These are phyloP conservation scores for Monosporascus ibericus DNA, from an alignment of 2,329 filamentous ascomycete genomes.

Conservation along the genomic window DNA sequence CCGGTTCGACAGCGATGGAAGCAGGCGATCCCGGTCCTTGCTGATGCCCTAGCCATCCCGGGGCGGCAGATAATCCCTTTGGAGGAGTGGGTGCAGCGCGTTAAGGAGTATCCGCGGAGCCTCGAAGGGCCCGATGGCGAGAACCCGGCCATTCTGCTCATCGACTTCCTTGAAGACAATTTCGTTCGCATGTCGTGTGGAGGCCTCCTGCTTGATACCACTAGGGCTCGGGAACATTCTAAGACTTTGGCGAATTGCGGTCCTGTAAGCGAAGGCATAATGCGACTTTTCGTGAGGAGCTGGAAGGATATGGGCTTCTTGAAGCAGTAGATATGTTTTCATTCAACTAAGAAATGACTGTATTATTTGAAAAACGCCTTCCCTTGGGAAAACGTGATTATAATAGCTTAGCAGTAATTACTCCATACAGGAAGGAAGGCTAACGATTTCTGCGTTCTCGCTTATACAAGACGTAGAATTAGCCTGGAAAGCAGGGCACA, in stretches of 20 bases:
- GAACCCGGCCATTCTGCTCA: constrained; percentile 18
- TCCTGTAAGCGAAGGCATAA: constrained; percentile 11
- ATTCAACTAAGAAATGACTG: too few relatives aligned
- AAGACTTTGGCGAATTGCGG: constrained; percentile 6
- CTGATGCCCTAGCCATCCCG: constrained; percentile 11
- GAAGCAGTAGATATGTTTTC: constrained; percentile 32
- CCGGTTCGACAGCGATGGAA: constrained; percentile 20
- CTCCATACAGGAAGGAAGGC: too few relatives aligned
- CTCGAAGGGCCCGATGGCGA: constrained; percentile 9
- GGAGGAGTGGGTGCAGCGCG: constrained; percentile 18
- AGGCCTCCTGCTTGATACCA: constrained; percentile 19
- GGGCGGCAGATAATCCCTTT: constrained; percentile 13
- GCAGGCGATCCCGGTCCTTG: constrained; percentile 10
- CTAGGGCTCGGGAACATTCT: constrained; percentile 15
- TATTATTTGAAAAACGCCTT: too few relatives aligned
- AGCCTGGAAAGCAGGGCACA: too few relatives aligned
- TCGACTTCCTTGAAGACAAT: constrained; percentile 23
- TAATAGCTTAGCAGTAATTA: too few relatives aligned
- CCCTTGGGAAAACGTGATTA: too few relatives aligned
- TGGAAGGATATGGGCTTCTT: constrained; percentile 17
- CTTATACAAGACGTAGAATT: too few relatives aligned
- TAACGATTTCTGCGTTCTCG: too few relatives aligned
- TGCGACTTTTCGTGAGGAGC: constrained; percentile 9
- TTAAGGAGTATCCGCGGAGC: constrained; percentile 1
- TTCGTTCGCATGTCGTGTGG: constrained; percentile 24